These are phyloP conservation scores for Mortierella alpina DNA, from an alignment of 192 early-diverging fungal genomes.

Conservation along the genomic window DNA sequence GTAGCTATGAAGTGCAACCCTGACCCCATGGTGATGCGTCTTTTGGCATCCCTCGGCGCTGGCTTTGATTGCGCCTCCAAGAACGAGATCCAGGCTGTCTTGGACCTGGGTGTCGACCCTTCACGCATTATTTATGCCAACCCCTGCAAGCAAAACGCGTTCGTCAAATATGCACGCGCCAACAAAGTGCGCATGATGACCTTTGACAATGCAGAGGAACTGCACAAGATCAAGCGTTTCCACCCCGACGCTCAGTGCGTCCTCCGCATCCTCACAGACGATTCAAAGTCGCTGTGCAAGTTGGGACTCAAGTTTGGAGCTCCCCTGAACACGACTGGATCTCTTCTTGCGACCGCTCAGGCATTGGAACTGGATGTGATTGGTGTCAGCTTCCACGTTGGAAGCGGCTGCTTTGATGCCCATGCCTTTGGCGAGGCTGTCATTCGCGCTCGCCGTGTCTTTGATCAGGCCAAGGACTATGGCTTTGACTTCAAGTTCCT, in stretches of 20 bases:
- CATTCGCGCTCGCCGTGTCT: constrained; percentile 82
- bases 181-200: constrained; percentile 93
- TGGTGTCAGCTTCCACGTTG: constrained; percentile 96
- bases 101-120: constrained; percentile 78
- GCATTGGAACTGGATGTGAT: constrained; percentile 88
- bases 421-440: constrained; percentile 93
- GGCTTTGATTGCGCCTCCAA: constrained; percentile 99
- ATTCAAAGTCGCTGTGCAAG: constrained; percentile 91
- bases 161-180: constrained; percentile 85
- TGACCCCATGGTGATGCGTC: constrained; percentile 84
- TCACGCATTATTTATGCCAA: constrained; percentile 95
- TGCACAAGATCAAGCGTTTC: constrained; percentile 88
- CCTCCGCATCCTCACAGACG: constrained; percentile 95
- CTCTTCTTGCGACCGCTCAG: constrained; percentile 80
- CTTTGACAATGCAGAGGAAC: constrained; percentile 99
- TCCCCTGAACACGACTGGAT: constrained; percentile 70
- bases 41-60: constrained; percentile 82
- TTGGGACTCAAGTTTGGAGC: constrained; percentile 98
- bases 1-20: constrained; percentile 98
- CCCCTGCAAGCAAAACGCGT: constrained; percentile 98
- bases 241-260: constrained; percentile 89
- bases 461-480: constrained; percentile 83
- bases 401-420: constrained; percentile 92
- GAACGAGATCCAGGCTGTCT: constrained; percentile 86
- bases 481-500: constrained; percentile 83